These are phyloP conservation scores for Xerocomus potaroensis DNA, from an alignment of 768 basidiomycete species.

Conservation along the genomic window DNA sequence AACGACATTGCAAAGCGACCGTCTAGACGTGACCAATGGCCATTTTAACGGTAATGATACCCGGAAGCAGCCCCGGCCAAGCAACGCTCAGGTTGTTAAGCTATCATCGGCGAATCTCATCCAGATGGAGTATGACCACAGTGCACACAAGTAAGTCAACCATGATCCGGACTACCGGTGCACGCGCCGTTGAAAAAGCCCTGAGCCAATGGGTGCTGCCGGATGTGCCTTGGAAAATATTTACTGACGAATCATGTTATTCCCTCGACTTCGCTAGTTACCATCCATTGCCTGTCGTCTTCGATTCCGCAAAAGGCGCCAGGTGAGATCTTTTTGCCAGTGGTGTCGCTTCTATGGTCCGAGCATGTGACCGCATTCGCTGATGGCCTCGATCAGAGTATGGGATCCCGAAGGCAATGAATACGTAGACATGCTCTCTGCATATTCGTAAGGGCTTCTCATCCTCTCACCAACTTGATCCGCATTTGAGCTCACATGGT, in stretches of 20 bases:
- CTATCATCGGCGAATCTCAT: slow-evolving; percentile 69
- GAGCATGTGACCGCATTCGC: not conserved
- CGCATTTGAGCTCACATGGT: slow-evolving; percentile 2
- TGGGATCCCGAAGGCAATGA: slow-evolving; percentile 95
- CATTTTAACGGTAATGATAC: slow-evolving; percentile 6
- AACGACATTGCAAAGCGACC: slow-evolving; percentile 8
- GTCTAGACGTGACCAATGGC: slow-evolving; percentile 7
- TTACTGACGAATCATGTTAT: slow-evolving; percentile 33
- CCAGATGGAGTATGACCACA: slow-evolving; percentile 72
- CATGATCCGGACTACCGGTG: not conserved
- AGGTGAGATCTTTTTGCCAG: slow-evolving; percentile 60
- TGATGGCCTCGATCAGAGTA: slow-evolving; percentile 41
- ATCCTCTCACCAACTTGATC: too few relatives aligned
- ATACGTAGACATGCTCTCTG: slow-evolving; percentile 97
- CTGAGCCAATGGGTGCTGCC: slow-evolving; percentile 19
- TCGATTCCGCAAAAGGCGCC: slow-evolving; percentile 85
- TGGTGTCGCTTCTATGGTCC: slow-evolving; percentile 4
- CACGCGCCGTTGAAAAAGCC: not conserved
- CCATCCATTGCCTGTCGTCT: slow-evolving; percentile 92
- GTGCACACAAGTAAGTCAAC: slow-evolving; percentile 81
- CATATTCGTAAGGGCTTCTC: slow-evolving; percentile 75
- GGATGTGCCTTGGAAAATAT: slow-evolving; percentile 21
- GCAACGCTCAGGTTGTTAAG: slow-evolving; percentile 12
- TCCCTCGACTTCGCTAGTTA: slow-evolving; percentile 66
- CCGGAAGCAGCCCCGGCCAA: slow-evolving; percentile 15